Evolutionary conservation across 768 basidiomycete species (phyloP), one percentile per base, ranked within the genome.

Genomic region (Boletus eberwhitei): DNA sequence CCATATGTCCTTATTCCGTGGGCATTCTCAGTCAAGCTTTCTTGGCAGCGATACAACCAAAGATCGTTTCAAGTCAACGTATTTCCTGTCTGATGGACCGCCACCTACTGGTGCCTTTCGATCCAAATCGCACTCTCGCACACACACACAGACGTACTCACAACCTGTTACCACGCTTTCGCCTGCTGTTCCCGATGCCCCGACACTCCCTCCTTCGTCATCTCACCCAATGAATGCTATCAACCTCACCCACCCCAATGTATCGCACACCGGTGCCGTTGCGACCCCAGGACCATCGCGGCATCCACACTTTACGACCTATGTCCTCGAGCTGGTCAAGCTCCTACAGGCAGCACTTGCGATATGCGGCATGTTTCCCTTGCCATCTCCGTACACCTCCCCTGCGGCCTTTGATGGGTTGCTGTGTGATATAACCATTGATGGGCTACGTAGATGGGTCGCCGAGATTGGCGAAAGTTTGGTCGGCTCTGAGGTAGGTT

Each of bases 261-360:
- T 39, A 54, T 58, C 43, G 29, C 57, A 68, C 38, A 49, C 53
- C 8, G 51, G 59, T 21, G 36, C 41, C 11, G n/a, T 22, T 21
- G 46, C 37, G 22, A 50, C 41, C 16, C 32, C 52, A 40, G 63
- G 55, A 5, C 53, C 54, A 43, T 60, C 52, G 21, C 69, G 71
- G 24, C 66, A 69, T 39, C 67, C 71, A 14, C 64, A 78, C 19
- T 92, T 93, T 73, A 79, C 75, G 52, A 72, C 76, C 3, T 82
- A 84, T 24, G 88, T 93, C 6, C 77, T 93, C 17, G 87, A 90
- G 64, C 77, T 93, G 26, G 83, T 93, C 59, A 85, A 82, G 65
- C 74, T 90, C 58, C 71, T 92, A 35, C 90, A 93, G 64, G 81
- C 83, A 11, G 82, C 81, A 29, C 78, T 93, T 32, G 73, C 78